These are phyloP conservation scores for Melocanna baccifera DNA, from an alignment of 176 grass and related monocot genomes.

Conservation along the genomic window DNA sequence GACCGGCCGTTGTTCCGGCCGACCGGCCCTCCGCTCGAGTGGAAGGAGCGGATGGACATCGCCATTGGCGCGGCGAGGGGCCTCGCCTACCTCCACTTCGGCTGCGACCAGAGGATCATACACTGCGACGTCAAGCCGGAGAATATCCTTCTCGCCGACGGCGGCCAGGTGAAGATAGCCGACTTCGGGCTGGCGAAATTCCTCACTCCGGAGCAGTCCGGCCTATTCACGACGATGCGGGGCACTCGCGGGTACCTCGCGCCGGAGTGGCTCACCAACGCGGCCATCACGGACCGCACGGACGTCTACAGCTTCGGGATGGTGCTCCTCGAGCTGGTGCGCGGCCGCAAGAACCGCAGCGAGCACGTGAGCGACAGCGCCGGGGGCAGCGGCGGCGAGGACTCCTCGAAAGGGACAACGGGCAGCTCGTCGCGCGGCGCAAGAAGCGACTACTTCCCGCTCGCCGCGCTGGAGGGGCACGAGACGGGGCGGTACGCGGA, in stretches of 20 bases:
- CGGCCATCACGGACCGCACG: constrained; percentile 69
- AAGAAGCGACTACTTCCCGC: constrained; percentile 60
- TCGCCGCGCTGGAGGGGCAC: constrained; percentile 57
- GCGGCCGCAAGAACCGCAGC: constrained; percentile 73
- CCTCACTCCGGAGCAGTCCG: constrained; percentile 78
- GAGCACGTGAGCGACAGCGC: constrained; percentile 36
- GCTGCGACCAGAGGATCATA: constrained; percentile 70
- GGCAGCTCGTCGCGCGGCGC: constrained; percentile 17
- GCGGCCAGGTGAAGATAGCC: constrained; percentile 77
- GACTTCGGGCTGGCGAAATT: constrained; percentile 82
- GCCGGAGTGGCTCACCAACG: constrained; percentile 80
- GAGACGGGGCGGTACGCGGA: constrained; percentile 49
- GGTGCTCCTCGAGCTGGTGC: constrained; percentile 70
- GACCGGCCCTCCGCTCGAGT: constrained; percentile 31
- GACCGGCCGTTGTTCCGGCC: constrained; percentile 63
- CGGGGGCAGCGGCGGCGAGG: not conserved
- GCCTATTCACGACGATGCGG: constrained; percentile 81
- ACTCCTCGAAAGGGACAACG: constrained; percentile 25
- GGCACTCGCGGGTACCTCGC: constrained; percentile 83
- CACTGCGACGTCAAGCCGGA: constrained; percentile 94
- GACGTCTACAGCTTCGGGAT: constrained; percentile 90
- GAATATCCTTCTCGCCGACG: constrained; percentile 77
- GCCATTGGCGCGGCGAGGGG: constrained; percentile 70
- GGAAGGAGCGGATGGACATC: constrained; percentile 65
- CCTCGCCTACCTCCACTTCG: constrained; percentile 82